These are phyloP conservation scores for Diatrype stigma DNA, from an alignment of 2,329 filamentous ascomycete species.

Conservation along the genomic window DNA sequence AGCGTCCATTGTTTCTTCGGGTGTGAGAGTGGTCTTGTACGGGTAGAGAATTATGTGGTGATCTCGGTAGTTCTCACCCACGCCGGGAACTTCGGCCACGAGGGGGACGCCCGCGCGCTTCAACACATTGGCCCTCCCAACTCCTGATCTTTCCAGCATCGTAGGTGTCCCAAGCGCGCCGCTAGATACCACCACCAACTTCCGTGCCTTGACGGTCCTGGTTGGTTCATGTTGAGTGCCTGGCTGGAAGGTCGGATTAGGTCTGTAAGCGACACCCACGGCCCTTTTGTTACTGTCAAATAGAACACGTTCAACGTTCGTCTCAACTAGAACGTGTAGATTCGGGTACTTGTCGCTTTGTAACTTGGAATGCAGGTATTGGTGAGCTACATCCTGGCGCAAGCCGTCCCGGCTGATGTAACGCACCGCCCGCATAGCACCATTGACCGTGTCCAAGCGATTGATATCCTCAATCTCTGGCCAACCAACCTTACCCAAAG, in stretches of 20 bases:
- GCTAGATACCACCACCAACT: background rate
- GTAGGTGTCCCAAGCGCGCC: background rate
- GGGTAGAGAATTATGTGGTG: background rate
- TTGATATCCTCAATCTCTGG: conserved; percentile 44
- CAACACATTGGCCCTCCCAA: background rate
- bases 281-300: background rate
- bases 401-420: background rate
- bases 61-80: background rate
- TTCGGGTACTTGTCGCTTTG: background rate
- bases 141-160: background rate
- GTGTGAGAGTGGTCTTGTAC: background rate
- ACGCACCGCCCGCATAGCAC: conserved; percentile 13
- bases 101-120: background rate
- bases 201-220: background rate
- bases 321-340: background rate
- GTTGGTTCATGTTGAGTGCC: background rate
- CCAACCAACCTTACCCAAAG: conserved; percentile 40
- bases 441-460: conserved; percentile 34
- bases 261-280: background rate
- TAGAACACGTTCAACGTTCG: background rate
- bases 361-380: background rate
- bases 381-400: background rate
- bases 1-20: background rate
- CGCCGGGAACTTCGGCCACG: background rate
- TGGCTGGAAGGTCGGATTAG: background rate